Evolutionary conservation across 192 early-diverging fungal genomes (phyloP).

Genomic region (Coemansia sp.): DNA sequence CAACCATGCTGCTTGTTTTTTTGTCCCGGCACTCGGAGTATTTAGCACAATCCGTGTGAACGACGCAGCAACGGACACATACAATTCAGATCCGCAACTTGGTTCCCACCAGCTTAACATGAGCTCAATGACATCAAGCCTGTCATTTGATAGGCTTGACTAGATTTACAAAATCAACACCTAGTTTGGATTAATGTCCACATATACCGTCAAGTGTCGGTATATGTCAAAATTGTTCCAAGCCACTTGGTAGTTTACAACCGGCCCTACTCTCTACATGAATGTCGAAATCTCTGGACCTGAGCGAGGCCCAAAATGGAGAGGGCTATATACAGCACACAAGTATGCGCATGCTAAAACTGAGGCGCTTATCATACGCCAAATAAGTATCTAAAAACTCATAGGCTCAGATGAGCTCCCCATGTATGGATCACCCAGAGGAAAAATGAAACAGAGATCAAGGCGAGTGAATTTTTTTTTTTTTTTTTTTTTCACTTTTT

Average conservation of each 20-base stretch:
- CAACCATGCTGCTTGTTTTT: background rate
- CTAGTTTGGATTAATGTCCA: background rate
- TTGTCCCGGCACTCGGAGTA: background rate
- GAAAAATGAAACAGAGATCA: background rate
- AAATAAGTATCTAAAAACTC: too few species aligned
- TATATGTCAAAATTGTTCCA: background rate
- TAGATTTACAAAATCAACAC: background rate
- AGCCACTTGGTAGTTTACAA: background rate
- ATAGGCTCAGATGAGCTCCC: too few species aligned
- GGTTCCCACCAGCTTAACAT: background rate
- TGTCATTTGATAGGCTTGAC: background rate
- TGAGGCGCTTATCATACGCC: too few species aligned
- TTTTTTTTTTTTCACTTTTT: background rate
- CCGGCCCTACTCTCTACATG: background rate
- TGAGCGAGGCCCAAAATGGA: too few species aligned
- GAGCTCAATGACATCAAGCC: background rate
- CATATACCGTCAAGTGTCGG: background rate
- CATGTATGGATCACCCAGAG: background rate
- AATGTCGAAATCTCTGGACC: too few species aligned
- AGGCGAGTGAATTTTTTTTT: background rate
- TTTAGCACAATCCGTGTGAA: constrained; percentile 14
- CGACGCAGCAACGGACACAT: background rate
- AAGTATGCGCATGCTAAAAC: too few species aligned
- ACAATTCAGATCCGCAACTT: background rate
- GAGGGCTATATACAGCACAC: too few species aligned